Conservation (phyloP, 1,139 yeast species). For the Candida tropicalis region DNA sequence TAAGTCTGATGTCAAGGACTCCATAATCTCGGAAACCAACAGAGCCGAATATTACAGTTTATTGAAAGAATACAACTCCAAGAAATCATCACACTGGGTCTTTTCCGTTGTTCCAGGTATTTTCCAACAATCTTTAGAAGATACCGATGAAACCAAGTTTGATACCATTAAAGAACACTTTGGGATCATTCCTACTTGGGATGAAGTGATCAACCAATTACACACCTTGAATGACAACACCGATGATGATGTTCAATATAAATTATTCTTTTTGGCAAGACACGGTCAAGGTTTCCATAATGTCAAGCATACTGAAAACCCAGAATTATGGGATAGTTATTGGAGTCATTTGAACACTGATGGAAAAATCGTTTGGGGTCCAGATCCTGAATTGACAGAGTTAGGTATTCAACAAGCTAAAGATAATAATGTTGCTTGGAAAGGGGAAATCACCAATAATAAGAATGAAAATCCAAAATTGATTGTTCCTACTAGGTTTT, state of each 20-base stretch:
- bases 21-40: constrained; percentile 16
- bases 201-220: constrained; percentile 27
- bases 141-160: constrained; percentile 41
- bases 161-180: constrained; percentile 43
- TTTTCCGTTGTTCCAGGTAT: constrained; percentile 40
- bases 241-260: constrained; percentile 25
- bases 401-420: constrained; percentile 45
- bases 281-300: constrained; percentile 54
- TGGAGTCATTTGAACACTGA: constrained; percentile 48
- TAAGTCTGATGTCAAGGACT: constrained; percentile 10
- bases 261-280: constrained; percentile 44
- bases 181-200: constrained; percentile 40
- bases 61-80: constrained; percentile 17
- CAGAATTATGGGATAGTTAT: constrained; percentile 46
- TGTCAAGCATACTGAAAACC: constrained; percentile 44
- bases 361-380: constrained; percentile 49
- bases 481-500: constrained; percentile 34
- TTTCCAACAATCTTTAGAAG: constrained; percentile 40
- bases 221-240: constrained; percentile 31
- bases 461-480: constrained; percentile 18
- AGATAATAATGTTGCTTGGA: constrained; percentile 29
- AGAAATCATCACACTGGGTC: constrained; percentile 27
- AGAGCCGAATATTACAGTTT: constrained; percentile 19
- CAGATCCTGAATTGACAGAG: constrained; percentile 48
- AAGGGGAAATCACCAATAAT: constrained; percentile 21